These are phyloP conservation scores for Microbotryum scabiosae DNA, from an alignment of 1,284 basidiomycete species.

Conservation along the genomic window DNA sequence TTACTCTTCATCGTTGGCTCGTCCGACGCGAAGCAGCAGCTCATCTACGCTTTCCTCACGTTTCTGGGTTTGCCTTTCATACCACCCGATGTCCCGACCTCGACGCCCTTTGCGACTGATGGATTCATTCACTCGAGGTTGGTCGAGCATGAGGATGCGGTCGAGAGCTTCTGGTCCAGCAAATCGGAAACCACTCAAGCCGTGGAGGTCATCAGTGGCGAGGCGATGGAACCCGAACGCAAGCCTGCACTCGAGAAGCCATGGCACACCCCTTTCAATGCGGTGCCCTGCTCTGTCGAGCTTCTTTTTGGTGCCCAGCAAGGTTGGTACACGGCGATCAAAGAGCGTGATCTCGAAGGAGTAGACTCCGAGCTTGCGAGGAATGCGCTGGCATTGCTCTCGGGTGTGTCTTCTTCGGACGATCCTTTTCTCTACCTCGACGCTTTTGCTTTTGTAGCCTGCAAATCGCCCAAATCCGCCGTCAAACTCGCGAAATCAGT, in stretches of 20 bases:
- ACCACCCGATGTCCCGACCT: conserved; percentile 42
- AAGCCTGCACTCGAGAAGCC: conserved; percentile 24
- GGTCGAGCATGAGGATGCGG: conserved; percentile 25
- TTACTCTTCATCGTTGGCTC: conserved; percentile 57
- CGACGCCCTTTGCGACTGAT: conserved; percentile 39
- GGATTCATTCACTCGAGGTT: conserved; percentile 39
- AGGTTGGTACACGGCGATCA: conserved; percentile 41
- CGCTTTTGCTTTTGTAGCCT: conserved; percentile 53
- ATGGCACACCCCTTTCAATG: conserved; percentile 31
- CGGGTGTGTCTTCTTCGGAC: not conserved
- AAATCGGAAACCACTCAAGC: conserved; percentile 9
- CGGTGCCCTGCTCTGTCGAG: conserved; percentile 31
- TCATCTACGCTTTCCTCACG: conserved; percentile 67
- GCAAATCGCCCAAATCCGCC: conserved; percentile 54
- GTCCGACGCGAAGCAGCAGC: conserved; percentile 50
- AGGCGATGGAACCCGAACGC: conserved; percentile 41
- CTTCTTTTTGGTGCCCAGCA: conserved; percentile 20
- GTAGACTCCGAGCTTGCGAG: conserved; percentile 36
- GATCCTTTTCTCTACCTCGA: conserved; percentile 37
- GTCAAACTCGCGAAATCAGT: conserved; percentile 62
- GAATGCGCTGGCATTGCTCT: conserved; percentile 22
- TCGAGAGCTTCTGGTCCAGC: conserved; percentile 33
- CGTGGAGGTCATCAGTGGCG: conserved; percentile 40
- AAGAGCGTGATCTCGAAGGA: conserved; percentile 32
- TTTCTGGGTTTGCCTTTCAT: conserved; percentile 58